Evolutionary conservation across 129 eudicot species (phyloP).

Genomic region (Rutidosis leptorrhynchoides): DNA sequence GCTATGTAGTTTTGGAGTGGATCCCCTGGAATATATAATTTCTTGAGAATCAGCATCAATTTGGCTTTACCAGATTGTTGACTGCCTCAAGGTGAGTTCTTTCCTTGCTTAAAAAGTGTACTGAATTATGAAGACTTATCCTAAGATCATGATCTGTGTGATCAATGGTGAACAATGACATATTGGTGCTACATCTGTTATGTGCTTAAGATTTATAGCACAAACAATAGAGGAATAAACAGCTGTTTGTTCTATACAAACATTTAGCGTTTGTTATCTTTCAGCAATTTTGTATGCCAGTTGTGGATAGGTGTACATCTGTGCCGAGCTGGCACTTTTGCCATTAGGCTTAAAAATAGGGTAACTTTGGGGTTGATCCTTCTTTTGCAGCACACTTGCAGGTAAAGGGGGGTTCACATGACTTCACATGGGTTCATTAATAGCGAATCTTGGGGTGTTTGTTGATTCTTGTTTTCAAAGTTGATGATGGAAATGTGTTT

Average conservation of each 20-base stretch:
- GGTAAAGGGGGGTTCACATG: conserved; percentile 30
- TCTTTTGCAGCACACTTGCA: conserved; percentile 21
- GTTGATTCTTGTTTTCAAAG: not conserved
- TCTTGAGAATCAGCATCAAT: not conserved
- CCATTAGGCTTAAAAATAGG: not conserved
- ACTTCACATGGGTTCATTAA: conserved; percentile 34
- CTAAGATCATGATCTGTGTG: not conserved
- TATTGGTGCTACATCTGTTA: not conserved
- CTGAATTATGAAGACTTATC: not conserved
- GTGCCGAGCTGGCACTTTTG: not conserved
- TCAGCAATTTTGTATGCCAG: conserved; percentile 18
- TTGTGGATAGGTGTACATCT: not conserved
- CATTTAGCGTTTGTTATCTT: not conserved
- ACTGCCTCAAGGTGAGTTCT: not conserved
- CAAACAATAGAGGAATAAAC: not conserved
- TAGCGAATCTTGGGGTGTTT: conserved; percentile 9
- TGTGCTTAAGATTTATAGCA: not conserved
- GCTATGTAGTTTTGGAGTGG: not conserved
- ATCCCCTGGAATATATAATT: not conserved
- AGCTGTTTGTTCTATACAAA: not conserved
- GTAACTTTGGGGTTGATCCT: conserved; percentile 18
- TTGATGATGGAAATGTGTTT: conserved; percentile 20
- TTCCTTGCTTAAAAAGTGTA: not conserved
- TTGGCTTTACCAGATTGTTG: not conserved
- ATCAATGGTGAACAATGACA: not conserved